Evolutionary conservation across 768 basidiomycete genomes (phyloP), one percentile per base, ranked within the genome.

Genomic region (Neoboletus magnificus): DNA sequence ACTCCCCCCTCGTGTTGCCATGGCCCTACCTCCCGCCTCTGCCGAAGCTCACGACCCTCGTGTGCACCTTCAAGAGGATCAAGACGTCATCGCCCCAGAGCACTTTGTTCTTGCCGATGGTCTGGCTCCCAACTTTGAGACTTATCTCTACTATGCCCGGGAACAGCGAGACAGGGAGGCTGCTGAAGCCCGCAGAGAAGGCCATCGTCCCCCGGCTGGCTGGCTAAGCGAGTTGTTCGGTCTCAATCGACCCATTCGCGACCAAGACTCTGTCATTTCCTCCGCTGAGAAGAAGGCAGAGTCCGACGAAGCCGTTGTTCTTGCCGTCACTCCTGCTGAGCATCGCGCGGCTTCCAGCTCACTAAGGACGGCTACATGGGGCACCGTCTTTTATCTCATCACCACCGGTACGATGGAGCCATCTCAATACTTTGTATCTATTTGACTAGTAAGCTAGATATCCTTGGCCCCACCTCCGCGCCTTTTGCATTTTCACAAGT

Each of bases 401-500:
- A 84, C 83, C 2, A 83, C 81, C 1, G 71, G 71, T 71, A 55
- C 30, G 63, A 37, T 9, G n/a, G 3, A 0, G 15, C 9, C n/a
- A 11, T 44, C 18, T 9, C 1, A 13, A 3, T 12, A 3, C 5
- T 18, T 6, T 20, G 1, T 6, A 4, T 18, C 27, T n/a, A 13
- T 43, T 54, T 60, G n/a, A 65, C 23, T 3, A n/a, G 13, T 0
- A 11, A 11, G 7, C 1, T 65, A 63, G 84, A 85, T 57, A 83
- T 85, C 45, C 72, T 85, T 13, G 84, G 84, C 8, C 84, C 83
- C 1, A 83, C 81, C 68, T 81, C 82, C 32, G 78, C 82, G 0
- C 83, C 83, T 3, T 85, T 61, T 46, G 79, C 83, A 2, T 82
- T 85, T 44, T 73, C 80, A 10, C 80, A 82, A 62, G 79, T 85